Evolutionary conservation across 441 rosid genomes (phyloP), one percentile per base, ranked within the genome.

Genomic region (Populus hybrid): DNA sequence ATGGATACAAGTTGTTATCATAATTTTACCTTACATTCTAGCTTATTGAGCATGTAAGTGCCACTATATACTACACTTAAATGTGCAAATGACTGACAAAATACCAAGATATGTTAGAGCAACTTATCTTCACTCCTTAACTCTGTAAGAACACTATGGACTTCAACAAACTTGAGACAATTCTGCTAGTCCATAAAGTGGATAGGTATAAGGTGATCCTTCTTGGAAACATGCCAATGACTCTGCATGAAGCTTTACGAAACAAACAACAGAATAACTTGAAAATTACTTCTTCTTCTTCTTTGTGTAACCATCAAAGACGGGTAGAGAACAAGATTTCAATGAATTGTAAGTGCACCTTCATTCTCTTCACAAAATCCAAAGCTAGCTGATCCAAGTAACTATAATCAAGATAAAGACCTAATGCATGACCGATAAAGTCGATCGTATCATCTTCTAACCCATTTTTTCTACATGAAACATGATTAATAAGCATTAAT

Each of bases 141-240:
- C 2, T 50, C 8, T 50, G 2, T 50, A 50, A 50, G 5, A 50
- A 50, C 61, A 0, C 7, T 35, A 32, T 26, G 72, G 34, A 65
- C 11, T 50, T 20, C 59, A 59, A 2, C 67, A n/a, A 59, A 93
- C 98, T 97, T 91, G 97, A 72, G 97, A 95, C 78, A 95, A 80
- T 82, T 95, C 94, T 84, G 95, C 97, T 30, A 95, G 78, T 66
- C 97, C 95, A 84, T 95, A 91, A 24, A 93, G 81, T 8, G 97
- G 98, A 77, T 95, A 95, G 77, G 91, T 93, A 77, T 93, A 93
- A 3, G 97, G 97, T 20, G 98, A 95, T 77, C 97, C 97, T 79
- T 92, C 93, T 87, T 89, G 93, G 79, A 95, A 93, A 68, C 94
- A 92, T 10, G 97, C 92, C 80, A 95, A 77, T 34, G 98, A 95